Evolutionary conservation across 1,284 basidiomycete genomes (phyloP), one percentile per base, ranked within the genome.

Genomic region (Cutaneotrichosporon cavernicola): DNA sequence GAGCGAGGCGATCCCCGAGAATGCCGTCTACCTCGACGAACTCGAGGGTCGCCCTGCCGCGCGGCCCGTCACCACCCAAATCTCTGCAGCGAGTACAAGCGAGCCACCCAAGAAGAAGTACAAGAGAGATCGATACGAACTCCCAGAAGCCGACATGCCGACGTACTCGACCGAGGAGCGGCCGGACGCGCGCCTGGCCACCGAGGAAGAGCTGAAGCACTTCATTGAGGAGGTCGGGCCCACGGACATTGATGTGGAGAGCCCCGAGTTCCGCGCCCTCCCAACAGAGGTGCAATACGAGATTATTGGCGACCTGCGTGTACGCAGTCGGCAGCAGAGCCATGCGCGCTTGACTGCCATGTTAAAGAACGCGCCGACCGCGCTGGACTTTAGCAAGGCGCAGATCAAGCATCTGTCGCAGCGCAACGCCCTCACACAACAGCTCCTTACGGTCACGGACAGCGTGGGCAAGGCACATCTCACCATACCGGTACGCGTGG

Each of bases 271-370:
- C 76, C 88, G 89, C 31, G 91, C 92, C 66, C 85, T 99, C 11
- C 94, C 97, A 0, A 92, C 92, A 0, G 95, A 98, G 79, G 88
- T 97, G 26, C 94, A 99, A 76, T 99, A 99, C 80, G 97, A 99
- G 82, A 94, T 99, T 69, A 90, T 99, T 34, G 96, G 96, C 63
- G 97, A 99, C 81, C 82, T 98, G 63, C 87, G 95, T 5, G 83
- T 96, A 52, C 93, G 93, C 76, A 97, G 94, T 1, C 87, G 97
- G 2, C 93, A 97, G 79, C 96, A 93, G 8, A 97, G 92, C 6
- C 90, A 95, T 81, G 88, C 88, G 58, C 89, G 97, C 11, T 82
- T 99, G 36, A 90, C 96, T 72, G 88, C 89, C 62, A 99, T 99
- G 97, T 82, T 97, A 8, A 84, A 84, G 55, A 86, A 85, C 13